Conservation (phyloP, 2,329 filamentous ascomycete genomes). For the Fusarium oxysporum region DNA sequence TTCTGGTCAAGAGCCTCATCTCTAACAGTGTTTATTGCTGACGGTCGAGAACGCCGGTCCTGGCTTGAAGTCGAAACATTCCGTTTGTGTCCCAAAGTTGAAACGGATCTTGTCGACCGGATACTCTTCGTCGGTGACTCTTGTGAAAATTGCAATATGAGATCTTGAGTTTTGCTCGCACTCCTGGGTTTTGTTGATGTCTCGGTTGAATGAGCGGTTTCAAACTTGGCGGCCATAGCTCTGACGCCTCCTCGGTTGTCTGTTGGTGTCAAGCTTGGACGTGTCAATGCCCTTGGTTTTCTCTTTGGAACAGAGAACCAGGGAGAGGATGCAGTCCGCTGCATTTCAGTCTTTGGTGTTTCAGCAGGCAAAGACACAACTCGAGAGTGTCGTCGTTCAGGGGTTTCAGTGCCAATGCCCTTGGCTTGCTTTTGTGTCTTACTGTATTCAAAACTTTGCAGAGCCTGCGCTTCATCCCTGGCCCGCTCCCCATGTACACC, state of each 20-base stretch:
- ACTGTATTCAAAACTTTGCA: background rate
- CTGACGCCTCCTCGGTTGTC: constrained; percentile 54
- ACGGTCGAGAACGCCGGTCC: background rate
- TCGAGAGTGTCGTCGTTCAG: background rate
- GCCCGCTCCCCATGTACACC: background rate
- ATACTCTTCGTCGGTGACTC: constrained; percentile 12
- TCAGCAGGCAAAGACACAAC: background rate
- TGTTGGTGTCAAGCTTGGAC: constrained; percentile 34
- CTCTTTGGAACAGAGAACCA: constrained; percentile 23
- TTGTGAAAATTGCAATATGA: constrained; percentile 38
- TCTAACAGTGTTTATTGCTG: background rate
- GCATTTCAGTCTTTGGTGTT: background rate
- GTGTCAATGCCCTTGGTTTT: constrained; percentile 5
- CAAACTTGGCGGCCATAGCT: constrained; percentile 65
- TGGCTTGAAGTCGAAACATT: constrained; percentile 17
- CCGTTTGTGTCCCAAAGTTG: constrained; percentile 2
- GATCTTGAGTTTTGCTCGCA: constrained; percentile 35
- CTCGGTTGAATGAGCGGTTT: constrained; percentile 46
- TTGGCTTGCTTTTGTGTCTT: background rate
- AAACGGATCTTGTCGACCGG: constrained; percentile 23
- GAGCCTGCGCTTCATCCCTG: background rate
- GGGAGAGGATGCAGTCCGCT: background rate
- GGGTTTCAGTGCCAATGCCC: background rate
- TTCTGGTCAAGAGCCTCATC: background rate
- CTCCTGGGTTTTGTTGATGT: background rate